Conservation (phyloP, 2,329 filamentous ascomycete genomes). For the Fonsecaea erecta region DNA sequence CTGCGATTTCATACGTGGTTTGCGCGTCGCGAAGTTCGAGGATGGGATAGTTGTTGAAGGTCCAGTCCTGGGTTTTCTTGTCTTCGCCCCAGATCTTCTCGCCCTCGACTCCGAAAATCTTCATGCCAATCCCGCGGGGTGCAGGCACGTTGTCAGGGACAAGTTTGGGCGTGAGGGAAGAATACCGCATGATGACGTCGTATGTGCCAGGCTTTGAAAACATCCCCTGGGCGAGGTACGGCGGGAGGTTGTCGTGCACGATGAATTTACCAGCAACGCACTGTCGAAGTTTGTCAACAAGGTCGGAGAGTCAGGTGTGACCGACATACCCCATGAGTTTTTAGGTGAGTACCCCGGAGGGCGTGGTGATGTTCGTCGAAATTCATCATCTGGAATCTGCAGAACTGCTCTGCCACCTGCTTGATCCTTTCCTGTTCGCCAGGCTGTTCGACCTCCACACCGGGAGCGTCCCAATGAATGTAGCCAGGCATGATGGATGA, state of each 20-base stretch:
- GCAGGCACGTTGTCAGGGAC: conserved; percentile 32
- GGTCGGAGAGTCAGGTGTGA: not conserved
- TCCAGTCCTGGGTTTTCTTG: conserved; percentile 34
- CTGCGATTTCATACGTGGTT: conserved; percentile 31
- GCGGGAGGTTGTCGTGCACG: conserved; percentile 28
- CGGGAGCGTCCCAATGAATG: conserved; percentile 25
- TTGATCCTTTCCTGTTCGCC: conserved; percentile 32
- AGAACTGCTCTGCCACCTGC: conserved; percentile 30
- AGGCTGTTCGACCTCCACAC: conserved; percentile 25
- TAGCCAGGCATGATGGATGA: conserved; percentile 5
- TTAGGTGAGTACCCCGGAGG: conserved; percentile 32
- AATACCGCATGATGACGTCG: conserved; percentile 36
- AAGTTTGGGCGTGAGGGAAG: conserved; percentile 33
- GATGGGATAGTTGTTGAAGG: conserved; percentile 34
- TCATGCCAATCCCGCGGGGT: conserved; percentile 32
- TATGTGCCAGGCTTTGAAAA: conserved; percentile 31
- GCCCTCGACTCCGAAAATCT: conserved; percentile 33
- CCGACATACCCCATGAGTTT: conserved; percentile 31
- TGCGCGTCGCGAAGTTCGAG: conserved; percentile 29
- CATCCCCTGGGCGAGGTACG: conserved; percentile 34
- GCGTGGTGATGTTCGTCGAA: conserved; percentile 35
- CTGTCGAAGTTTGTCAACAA: conserved; percentile 16
- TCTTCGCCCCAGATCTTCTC: conserved; percentile 35
- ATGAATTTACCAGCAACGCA: conserved; percentile 34
- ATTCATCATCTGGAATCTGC: conserved; percentile 35